Evolutionary conservation across 371 early-diverging fungal genomes (phyloP), one percentile per base, ranked within the genome.

Genomic region (Mortierella sp.): DNA sequence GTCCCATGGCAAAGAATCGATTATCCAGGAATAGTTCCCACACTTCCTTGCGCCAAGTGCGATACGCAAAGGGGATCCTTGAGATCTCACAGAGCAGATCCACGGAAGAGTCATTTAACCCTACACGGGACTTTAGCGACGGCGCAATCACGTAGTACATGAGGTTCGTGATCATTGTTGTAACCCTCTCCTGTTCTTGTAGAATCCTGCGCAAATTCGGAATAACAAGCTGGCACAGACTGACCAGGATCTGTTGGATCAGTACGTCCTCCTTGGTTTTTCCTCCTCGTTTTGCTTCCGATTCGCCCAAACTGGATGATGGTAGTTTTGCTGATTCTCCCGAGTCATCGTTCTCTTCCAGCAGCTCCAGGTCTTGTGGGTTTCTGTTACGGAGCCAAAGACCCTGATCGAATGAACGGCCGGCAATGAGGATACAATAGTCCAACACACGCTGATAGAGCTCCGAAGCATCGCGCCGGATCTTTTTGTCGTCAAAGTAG

Each of bases 61-160:
- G 83, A 58, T 88, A 86, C 1, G 87, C 86, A 46, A 82, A 87
- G 8, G 90, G 86, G 63, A 92, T 84, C 57, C 83, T 78, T 1
- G 91, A 83, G 66, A 91, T 83, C 59, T 85, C 86, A 57, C 69
- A 77, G 37, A 88, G 54, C 16, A 73, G 46, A 57, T 83, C 77
- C 37, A 80, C 63, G 2, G 65, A 59, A 12, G 76, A 55, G 34
- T 66, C 67, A 27, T 63, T 63, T n/a, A 70, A 52, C 13, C 77
- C 79, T 6, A 57, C 54, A 8, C 82, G 87, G 5, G 90, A 83
- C 51, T 88, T 89, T 16, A 95, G 60, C 2, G 81, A 78, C 13
- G 95, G 94, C 0, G 83, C 86, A 39, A 94, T 85, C 21, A 93
- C 86, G 71, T 95, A 94, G 64, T 95, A 93, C 57, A 93, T 86